phyloP scores from a whole-genome alignment of 2,329 filamentous ascomycete species.

The Alternaria hordeiaustralica region DNA sequence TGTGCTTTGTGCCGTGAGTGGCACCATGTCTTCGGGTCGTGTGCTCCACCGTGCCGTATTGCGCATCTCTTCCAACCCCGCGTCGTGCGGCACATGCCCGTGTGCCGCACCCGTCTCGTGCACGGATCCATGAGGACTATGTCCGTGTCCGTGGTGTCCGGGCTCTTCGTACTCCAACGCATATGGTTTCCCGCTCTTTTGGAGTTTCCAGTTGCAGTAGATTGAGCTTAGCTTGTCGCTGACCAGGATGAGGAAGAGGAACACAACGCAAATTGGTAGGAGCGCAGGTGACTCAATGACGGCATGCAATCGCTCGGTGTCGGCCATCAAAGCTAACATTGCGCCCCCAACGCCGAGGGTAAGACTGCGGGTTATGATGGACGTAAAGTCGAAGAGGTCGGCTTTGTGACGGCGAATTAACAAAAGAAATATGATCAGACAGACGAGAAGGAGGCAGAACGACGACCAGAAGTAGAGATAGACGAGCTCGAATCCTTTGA shows the following conservation, averaged over 20 bases:
- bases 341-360: conserved; percentile 34
- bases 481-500: conserved; percentile 38
- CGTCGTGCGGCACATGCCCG: not conserved
- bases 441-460: conserved; percentile 46
- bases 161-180: conserved; percentile 40
- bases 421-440: conserved; percentile 48
- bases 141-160: conserved; percentile 23
- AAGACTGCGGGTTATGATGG: conserved; percentile 39
- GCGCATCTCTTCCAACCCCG: not conserved
- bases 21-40: conserved; percentile 8
- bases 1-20: conserved; percentile 17
- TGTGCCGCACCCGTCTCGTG: conserved; percentile 9
- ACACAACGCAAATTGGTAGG: conserved; percentile 43
- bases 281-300: conserved; percentile 43
- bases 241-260: conserved; percentile 44
- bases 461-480: conserved; percentile 50
- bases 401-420: conserved; percentile 49
- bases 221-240: conserved; percentile 40
- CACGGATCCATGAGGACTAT: conserved; percentile 23
- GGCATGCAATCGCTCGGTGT: conserved; percentile 25
- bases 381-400: conserved; percentile 50
- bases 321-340: conserved; percentile 40
- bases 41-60: conserved; percentile 11
- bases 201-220: conserved; percentile 39
- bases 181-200: conserved; percentile 40